Conservation (phyloP, 257 asterid genomes). For the Agastache rugosa region DNA sequence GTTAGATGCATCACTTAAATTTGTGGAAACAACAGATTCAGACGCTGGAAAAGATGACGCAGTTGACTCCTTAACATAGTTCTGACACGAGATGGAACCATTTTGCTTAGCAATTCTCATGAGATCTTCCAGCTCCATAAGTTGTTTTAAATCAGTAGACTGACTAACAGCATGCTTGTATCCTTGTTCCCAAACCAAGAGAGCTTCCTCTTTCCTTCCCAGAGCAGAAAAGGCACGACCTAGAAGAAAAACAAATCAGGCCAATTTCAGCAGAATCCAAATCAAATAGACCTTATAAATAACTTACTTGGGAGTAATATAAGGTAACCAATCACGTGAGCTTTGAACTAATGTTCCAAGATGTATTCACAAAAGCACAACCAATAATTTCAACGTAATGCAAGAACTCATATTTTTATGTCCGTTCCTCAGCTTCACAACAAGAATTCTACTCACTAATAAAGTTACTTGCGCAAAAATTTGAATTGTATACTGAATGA, state of each 20-base stretch:
- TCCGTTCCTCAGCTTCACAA: conserved; percentile 15
- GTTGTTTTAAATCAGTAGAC: conserved; percentile 84
- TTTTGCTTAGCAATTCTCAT: conserved; percentile 58
- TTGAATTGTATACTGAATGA: conserved; percentile 1
- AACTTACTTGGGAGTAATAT: conserved; percentile 20
- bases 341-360: conserved; percentile 12
- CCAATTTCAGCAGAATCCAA: conserved; percentile 37
- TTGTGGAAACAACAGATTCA: conserved; percentile 52
- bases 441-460: conserved; percentile 7
- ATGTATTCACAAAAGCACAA: conserved; percentile 25
- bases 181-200: conserved; percentile 89
- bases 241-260: conserved; percentile 44
- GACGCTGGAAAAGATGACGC: conserved; percentile 43
- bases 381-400: conserved; percentile 24
- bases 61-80: conserved; percentile 49
- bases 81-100: conserved; percentile 43
- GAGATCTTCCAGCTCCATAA: conserved; percentile 89
- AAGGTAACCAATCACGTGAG: conserved; percentile 25
- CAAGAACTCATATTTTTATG: conserved; percentile 32
- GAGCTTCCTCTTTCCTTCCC: conserved; percentile 87
- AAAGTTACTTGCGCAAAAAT: background rate
- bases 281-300: conserved; percentile 24
- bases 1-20: conserved; percentile 48
- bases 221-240: conserved; percentile 88
- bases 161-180: conserved; percentile 73